Evolutionary conservation across 768 basidiomycete genomes (phyloP).

Genomic region (Lactarius sp.): DNA sequence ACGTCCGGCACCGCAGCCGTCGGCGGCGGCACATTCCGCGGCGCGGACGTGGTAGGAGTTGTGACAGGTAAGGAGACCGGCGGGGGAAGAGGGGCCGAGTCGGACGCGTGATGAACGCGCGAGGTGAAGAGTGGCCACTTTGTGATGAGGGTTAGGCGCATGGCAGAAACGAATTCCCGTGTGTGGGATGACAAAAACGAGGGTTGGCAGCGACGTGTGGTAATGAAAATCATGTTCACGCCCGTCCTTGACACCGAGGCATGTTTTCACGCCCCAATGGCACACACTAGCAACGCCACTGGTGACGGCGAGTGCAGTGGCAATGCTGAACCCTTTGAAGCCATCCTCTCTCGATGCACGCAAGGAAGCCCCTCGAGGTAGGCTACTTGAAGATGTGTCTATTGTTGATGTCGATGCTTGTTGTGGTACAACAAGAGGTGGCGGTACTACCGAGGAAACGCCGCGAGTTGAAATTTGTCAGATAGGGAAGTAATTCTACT

Average conservation of each 20-base stretch:
- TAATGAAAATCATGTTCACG: constrained; percentile 28
- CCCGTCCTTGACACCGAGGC: constrained; percentile 54
- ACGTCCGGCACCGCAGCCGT: not conserved
- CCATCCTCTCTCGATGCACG: constrained; percentile 29
- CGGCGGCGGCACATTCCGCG: not conserved
- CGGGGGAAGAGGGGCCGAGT: constrained; percentile 28
- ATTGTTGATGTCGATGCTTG: not conserved
- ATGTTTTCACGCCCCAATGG: constrained; percentile 41
- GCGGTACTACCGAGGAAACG: not conserved
- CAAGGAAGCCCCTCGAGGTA: not conserved
- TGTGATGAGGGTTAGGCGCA: constrained; percentile 46
- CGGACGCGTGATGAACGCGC: constrained; percentile 46
- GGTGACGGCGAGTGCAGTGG: constrained; percentile 53
- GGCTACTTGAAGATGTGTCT: not conserved
- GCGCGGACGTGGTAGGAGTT: not conserved
- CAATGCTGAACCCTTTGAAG: constrained; percentile 58
- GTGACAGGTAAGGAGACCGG: not conserved
- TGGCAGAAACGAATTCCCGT: constrained; percentile 52
- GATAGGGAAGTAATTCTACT: constrained; percentile 1
- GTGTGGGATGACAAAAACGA: constrained; percentile 36
- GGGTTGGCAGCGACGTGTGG: not conserved
- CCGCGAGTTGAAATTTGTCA: constrained; percentile 4
- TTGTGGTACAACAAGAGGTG: not conserved
- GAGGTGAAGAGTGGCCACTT: constrained; percentile 47
- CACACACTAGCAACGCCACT: constrained; percentile 42